Conservation (phyloP, 2,329 filamentous ascomycete genomes). For the Cladosporium sp. region DNA sequence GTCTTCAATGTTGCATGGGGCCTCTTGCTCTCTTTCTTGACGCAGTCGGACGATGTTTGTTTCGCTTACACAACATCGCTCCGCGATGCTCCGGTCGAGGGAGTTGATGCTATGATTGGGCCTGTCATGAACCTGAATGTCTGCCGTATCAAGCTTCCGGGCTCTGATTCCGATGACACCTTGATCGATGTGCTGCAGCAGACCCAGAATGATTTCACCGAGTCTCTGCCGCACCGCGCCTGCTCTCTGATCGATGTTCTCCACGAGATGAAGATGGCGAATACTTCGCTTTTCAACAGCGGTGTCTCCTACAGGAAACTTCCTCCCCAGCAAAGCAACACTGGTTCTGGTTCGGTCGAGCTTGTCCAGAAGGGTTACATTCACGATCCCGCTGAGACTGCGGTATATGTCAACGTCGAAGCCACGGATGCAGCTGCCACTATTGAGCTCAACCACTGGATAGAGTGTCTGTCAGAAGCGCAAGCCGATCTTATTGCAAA, state of each 20-base stretch:
- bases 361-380: slow-evolving; percentile 7
- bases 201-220: slow-evolving; percentile 6
- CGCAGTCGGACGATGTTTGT: slow-evolving; percentile 29
- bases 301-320: slow-evolving; percentile 6
- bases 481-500: slow-evolving; percentile 11
- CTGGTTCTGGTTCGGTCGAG: neutral
- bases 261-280: slow-evolving; percentile 8
- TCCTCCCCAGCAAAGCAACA: neutral
- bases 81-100: slow-evolving; percentile 22
- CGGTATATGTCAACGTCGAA: slow-evolving; percentile 9
- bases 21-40: slow-evolving; percentile 6
- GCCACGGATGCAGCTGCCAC: slow-evolving; percentile 2
- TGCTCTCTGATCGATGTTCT: slow-evolving; percentile 10
- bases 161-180: neutral
- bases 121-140: slow-evolving; percentile 14
- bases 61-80: slow-evolving; percentile 36
- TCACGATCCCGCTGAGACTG: slow-evolving; percentile 10
- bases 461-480: slow-evolving; percentile 1
- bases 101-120: slow-evolving; percentile 12
- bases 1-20: slow-evolving; percentile 12
- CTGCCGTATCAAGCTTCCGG: slow-evolving; percentile 13
- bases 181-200: slow-evolving; percentile 11
- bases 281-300: slow-evolving; percentile 6
- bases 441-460: slow-evolving; percentile 11
- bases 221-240: slow-evolving; percentile 6